Evolutionary conservation across 139 green algal species (phyloP).

Genomic region (Chloropicon primus): DNA sequence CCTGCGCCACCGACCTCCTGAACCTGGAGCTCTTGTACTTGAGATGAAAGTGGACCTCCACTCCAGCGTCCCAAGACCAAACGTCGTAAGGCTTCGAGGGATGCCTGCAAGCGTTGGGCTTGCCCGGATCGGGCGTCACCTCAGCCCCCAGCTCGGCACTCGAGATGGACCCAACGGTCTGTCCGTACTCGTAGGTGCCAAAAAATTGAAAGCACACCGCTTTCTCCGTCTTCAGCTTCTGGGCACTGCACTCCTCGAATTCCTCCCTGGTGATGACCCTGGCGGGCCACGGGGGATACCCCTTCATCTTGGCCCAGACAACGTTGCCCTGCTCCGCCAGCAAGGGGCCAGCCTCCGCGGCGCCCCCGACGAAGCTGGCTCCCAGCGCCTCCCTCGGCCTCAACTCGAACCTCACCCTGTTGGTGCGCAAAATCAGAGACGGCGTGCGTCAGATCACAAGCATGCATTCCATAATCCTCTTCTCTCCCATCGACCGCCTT

Average conservation of each 20-base stretch:
- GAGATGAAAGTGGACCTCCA: not conserved
- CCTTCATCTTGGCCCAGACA: not conserved
- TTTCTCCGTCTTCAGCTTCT: not conserved
- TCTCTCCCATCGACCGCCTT: too few relatives aligned
- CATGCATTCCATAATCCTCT: too few relatives aligned
- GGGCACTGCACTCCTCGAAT: not conserved
- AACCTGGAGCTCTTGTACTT: not conserved
- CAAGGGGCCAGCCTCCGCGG: not conserved
- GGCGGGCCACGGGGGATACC: not conserved
- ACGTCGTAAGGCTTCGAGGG: not conserved
- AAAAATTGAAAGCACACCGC: not conserved
- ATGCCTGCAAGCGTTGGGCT: not conserved
- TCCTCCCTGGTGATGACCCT: not conserved
- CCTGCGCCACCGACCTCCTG: not conserved
- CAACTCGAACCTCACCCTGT: not conserved
- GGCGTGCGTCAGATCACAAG: too few relatives aligned
- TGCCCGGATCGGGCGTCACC: not conserved
- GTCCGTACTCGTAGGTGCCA: not conserved
- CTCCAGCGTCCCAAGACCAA: not conserved
- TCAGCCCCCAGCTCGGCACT: not conserved
- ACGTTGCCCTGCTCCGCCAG: not conserved
- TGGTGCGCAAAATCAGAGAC: not conserved
- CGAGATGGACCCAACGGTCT: not conserved
- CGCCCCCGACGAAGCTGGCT: too few relatives aligned
- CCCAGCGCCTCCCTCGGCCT: not conserved